Percentiles rank a stretch among this genome's conserved stretches.
Conservation (phyloP, 257 asterid species). For the Salvia hispanica region DNA sequence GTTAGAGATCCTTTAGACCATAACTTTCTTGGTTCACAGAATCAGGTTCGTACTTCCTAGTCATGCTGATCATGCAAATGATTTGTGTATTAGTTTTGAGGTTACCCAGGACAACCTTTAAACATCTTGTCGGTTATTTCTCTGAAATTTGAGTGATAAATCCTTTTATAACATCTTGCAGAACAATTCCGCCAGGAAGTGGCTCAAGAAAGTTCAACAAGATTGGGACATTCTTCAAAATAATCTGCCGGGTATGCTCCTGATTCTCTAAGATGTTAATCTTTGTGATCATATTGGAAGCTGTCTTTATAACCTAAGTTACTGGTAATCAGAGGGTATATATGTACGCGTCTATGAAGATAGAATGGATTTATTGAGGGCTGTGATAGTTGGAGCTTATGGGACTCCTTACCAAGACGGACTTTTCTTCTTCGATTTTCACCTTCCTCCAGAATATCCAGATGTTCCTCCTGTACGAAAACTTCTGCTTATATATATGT, state of each 20-base stretch:
- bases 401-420: constrained; percentile 99
- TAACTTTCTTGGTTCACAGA: constrained; percentile 60
- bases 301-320: constrained; percentile 21
- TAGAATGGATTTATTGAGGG: constrained; percentile 97
- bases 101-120: constrained; percentile 4
- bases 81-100: constrained; percentile 11
- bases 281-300: constrained; percentile 20
- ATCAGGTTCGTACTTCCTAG: constrained; percentile 58
- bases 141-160: not conserved
- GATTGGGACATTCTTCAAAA: constrained; percentile 98
- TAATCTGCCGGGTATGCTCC: constrained; percentile 80
- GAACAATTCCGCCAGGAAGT: constrained; percentile 82
- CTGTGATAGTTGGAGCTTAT: constrained; percentile 96
- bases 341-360: constrained; percentile 96
- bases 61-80: constrained; percentile 17
- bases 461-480: constrained; percentile 89
- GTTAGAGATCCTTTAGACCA: constrained; percentile 81
- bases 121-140: not conserved
- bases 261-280: constrained; percentile 22
- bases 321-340: constrained; percentile 69
- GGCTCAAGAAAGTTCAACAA: constrained; percentile 95
- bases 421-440: constrained; percentile 94
- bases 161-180: constrained; percentile 40
- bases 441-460: constrained; percentile 92
- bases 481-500: not conserved